Evolutionary conservation across 805 yeast genomes (phyloP), one percentile per base, ranked within the genome.

Genomic region (Scheffersomyces coipomensis): DNA sequence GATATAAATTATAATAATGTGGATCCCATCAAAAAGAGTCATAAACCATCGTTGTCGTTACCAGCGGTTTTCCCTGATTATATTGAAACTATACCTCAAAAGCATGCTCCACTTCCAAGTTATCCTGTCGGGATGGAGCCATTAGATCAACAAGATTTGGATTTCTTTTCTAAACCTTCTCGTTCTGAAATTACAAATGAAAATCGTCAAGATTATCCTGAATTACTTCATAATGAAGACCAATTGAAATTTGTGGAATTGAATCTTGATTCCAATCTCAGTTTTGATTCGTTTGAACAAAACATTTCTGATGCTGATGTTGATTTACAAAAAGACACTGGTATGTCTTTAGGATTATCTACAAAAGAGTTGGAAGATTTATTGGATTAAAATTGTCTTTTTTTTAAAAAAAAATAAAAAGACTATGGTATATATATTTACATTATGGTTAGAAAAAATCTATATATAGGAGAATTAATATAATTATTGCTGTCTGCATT

Each of bases 1-100:
- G 49, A 40, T 33, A 27, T 40, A 13, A 38, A 39, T 33, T 32
- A 33, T 32, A 39, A 37, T 23, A 47, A 49, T 35, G 58, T 51
- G 18, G 71, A 65, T 38, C 71, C 71, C 2, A 41, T 54, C 15
- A 65, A 64, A 13, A n/a, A 10, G 15, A 15, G 17, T 6, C 30
- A 5, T 13, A 27, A 15, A 27, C 17, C 7, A 5, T 13, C 10
- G 5, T 6, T 6, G 5, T 5, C 30, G 7, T 13, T 27, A 27
- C 30, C 30, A 5, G 6, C 5, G 5, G 11, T 3, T 8, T 6
- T 6, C 6, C 9, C 6, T 21, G 60, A 60, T 30, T 76, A 72
- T 37, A 62, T 79, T n/a, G 86, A 81, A 44, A 53, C 56, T 29
- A 71, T 70, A 17, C 76, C 85, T 4, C 53, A 56, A 17, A 55